A percentile compares a stretch with the other conserved stretches of the same genome.
Conservation (phyloP, 2,329 filamentous ascomycete genomes). For the Acrocalymma vagum region DNA sequence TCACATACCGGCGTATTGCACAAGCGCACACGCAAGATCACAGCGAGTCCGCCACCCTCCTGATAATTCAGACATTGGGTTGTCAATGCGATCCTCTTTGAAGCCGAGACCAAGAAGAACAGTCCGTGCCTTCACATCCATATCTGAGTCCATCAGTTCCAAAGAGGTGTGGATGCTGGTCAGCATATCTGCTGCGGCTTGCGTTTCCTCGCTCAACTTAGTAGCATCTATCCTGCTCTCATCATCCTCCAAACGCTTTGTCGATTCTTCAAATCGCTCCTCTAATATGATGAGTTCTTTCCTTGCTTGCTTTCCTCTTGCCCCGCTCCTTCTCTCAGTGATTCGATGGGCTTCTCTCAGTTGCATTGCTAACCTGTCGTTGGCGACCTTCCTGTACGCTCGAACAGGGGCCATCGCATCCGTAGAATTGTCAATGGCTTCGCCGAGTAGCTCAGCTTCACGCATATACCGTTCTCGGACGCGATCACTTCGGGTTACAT, state of each 20-base stretch:
- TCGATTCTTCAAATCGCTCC: constrained; percentile 68
- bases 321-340: constrained; percentile 76
- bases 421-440: constrained; percentile 64
- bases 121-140: constrained; percentile 71
- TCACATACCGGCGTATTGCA: constrained; percentile 75
- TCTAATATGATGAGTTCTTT: constrained; percentile 77
- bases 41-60: constrained; percentile 65
- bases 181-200: constrained; percentile 74
- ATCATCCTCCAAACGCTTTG: constrained; percentile 59
- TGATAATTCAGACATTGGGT: constrained; percentile 71
- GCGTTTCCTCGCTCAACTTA: constrained; percentile 69
- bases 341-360: constrained; percentile 77
- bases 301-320: constrained; percentile 77
- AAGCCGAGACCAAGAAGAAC: constrained; percentile 75
- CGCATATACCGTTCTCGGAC: constrained; percentile 64
- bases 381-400: constrained; percentile 68
- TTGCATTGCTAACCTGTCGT: constrained; percentile 68
- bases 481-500: constrained; percentile 67
- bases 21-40: constrained; percentile 62
- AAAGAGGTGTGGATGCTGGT: constrained; percentile 73
- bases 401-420: constrained; percentile 67
- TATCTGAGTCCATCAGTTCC: constrained; percentile 67
- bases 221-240: constrained; percentile 66
- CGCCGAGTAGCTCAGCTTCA: constrained; percentile 69
- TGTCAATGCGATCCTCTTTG: constrained; percentile 66